Evolutionary conservation across 306 rosid species (phyloP).

Genomic region (Astragalus glycyphyllos): DNA sequence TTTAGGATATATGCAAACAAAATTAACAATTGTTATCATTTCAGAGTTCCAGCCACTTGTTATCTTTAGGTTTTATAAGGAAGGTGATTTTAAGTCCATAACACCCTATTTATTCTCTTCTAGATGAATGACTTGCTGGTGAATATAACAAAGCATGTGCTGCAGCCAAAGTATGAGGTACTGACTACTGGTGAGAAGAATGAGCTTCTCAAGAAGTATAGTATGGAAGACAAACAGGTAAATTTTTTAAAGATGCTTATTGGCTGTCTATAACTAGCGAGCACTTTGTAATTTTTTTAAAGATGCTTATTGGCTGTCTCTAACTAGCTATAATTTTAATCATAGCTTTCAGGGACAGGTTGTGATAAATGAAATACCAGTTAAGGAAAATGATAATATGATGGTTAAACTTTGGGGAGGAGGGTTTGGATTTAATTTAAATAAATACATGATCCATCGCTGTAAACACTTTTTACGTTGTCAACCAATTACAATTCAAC

Average conservation of each 20-base stretch:
- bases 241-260: neutral
- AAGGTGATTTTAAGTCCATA: constrained; percentile 7
- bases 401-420: neutral
- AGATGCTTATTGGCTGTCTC: neutral
- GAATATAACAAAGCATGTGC: constrained; percentile 53
- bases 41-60: constrained; percentile 5
- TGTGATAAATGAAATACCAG: neutral
- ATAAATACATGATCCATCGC: no score
- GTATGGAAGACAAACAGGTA: constrained; percentile 57
- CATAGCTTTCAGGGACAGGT: neutral
- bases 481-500: no score
- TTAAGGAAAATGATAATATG: neutral
- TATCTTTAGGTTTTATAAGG: neutral
- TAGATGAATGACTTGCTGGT: constrained; percentile 56
- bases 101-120: constrained; percentile 21
- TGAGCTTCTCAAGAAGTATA: constrained; percentile 45
- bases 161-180: constrained; percentile 55
- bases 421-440: no score
- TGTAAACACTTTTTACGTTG: no score
- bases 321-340: neutral
- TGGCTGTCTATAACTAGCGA: neutral
- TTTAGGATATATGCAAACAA: neutral
- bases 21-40: constrained; percentile 1
- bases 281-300: neutral
- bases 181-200: constrained; percentile 50